Base-by-base conservation (phyloP, 805 yeast species). In the Alloascoidea hylecoeti region DNA sequence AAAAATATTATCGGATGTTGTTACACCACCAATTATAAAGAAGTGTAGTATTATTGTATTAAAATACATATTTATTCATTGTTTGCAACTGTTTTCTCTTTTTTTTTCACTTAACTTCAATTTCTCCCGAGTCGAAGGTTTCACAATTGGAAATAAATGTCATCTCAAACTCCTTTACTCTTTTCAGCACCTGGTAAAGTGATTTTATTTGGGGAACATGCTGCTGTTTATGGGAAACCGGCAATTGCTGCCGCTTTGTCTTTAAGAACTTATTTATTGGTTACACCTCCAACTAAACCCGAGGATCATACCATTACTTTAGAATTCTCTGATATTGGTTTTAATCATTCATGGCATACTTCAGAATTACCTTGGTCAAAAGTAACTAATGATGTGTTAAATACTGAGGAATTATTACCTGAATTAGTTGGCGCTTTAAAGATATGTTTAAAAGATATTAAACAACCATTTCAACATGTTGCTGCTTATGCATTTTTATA, bases 161-260 rank as follows among this genome's bases (percentile, higher is more conserved):
- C n/a, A n/a, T n/a, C n/a, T n/a, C n/a, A n/a, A n/a, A n/a, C n/a
- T n/a, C 81, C 85, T 15, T 84, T 88, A 55, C 58, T 74, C 37
- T 83, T 85, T 2, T 82, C 95, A 39, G 92, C 98, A 1, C 98
- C 98, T 0, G 98, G 98, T 3, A 92, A 92, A 52, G 95, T 86
- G 35, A 92, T 92, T 48, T 66, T 92, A 27, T 92, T 88, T 55
- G 98, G 98, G 16, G 98, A 92, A 53, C 98, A 92, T 52, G 82
- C 96, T 4, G 97, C 94, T 2, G 98, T 92, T 0, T 83, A 82
- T 53, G 78, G 82, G 35, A 82, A 77, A 61, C 96, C 96, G 1
- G 97, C 96, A 9, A 82, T 92, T 38, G 97, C 98, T 1, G 96
- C 97, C 0, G 92, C 96, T 3, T 70, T 89, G 5, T 78, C 92